phyloP scores from a whole-genome alignment of 192 early-diverging fungal genomes.

The Podila clonocystis region DNA sequence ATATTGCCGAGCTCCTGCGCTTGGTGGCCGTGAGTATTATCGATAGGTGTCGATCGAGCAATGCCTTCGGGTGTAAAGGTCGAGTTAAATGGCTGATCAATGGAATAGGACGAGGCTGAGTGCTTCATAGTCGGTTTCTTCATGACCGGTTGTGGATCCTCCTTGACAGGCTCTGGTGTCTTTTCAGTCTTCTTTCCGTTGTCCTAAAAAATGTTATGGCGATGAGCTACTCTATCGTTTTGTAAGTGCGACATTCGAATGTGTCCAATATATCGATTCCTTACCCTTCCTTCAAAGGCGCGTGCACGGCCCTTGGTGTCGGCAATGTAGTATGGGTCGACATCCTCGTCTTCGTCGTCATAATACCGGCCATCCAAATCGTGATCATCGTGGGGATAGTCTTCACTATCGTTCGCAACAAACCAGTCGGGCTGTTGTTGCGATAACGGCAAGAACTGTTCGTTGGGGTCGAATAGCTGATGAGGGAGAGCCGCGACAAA shows the following conservation, averaged over 20 bases:
- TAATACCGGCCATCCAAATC: constrained; percentile 17
- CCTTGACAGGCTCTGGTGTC: neutral
- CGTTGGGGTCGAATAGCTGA: constrained; percentile 5
- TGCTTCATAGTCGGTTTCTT: constrained; percentile 29
- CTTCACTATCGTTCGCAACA: neutral
- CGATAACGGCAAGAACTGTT: neutral
- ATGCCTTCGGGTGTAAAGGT: constrained; percentile 11
- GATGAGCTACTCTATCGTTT: neutral
- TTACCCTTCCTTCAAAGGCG: constrained; percentile 39
- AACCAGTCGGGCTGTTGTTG: constrained; percentile 19
- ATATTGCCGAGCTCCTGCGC: too few relatives aligned
- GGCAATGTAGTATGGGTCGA: constrained; percentile 39
- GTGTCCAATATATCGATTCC: neutral
- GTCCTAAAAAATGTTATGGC: neutral
- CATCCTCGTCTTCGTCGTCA: constrained; percentile 31
- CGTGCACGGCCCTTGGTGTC: constrained; percentile 31
- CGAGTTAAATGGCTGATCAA: constrained; percentile 22
- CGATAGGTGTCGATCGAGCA: neutral
- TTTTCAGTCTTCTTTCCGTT: constrained; percentile 1
- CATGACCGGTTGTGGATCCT: neutral
- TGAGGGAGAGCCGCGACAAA: neutral
- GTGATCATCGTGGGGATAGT: neutral
- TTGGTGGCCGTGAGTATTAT: neutral
- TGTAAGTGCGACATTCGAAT: too few relatives aligned
- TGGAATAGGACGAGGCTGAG: constrained; percentile 20